Evolutionary conservation across 2,329 filamentous ascomycete species (phyloP), one percentile per base, ranked within the genome.

Genomic region (Myriosclerotinia scirpicola): DNA sequence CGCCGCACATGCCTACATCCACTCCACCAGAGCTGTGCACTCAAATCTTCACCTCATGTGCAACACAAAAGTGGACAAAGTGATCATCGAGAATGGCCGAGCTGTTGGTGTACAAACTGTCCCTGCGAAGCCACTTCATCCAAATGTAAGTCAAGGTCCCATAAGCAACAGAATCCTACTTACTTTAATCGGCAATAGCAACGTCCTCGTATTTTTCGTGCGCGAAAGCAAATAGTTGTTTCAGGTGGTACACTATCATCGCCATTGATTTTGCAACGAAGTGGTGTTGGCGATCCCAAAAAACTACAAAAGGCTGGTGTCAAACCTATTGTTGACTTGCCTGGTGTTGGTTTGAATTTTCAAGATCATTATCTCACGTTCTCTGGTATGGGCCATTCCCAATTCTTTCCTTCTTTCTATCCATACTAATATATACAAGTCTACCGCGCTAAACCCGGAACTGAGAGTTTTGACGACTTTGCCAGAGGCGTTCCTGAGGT

Each of bases 401-500:
- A 34, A 1, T 22, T 11, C 5, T 26, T 8, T 34, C 20, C 8
- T 38, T 11, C 11, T 34, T 22, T 17, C 6, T 17, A 20, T 20
- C 15, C 2, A 53, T 52, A 46, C 52, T 50, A 53, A 56, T 38
- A 20, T 9, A 42, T 20, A 4, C 5, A 44, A 67, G 70, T 71
- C n/a, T 71, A 68, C 54, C 69, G 70, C 42, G 70, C 70, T 74
- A 79, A 79, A 53, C 80, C 81, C 1, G 78, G 74, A 20, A 87
- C 87, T 0, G 91, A 94, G 75, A 90, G 86, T 14, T 94, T 94
- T 70, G 91, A 93, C 73, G 90, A 93, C 76, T 93, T 93, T 75
- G 83, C 88, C 11, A 85, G 90, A 59, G 91, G 91, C 52, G 88
- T 89, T 46, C 88, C 90, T 0, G 86, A 88, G 66, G 83, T 87